Conservation (phyloP, 257 asterid genomes). For the Echium plantagineum region DNA sequence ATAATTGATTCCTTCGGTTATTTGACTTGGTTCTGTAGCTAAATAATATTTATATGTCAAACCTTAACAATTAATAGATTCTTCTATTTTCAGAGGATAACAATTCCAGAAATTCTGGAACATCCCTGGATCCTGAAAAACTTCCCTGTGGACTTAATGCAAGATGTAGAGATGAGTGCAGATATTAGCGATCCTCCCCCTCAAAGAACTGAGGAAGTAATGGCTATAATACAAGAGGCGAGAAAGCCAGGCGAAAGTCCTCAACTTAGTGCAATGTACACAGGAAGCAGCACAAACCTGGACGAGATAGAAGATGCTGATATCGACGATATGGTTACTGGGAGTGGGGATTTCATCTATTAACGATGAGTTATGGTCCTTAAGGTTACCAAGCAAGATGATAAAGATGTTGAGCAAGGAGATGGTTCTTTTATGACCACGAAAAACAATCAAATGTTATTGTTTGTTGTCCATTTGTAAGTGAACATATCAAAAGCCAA, state of each 20-base stretch:
- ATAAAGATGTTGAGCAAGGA: too few species aligned
- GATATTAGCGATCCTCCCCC: conserved; percentile 15
- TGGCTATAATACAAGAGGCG: conserved; percentile 61
- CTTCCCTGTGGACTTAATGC: conserved; percentile 36
- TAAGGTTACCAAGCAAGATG: too few species aligned
- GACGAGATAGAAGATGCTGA: conserved; percentile 64
- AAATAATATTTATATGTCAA: too few species aligned
- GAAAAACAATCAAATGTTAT: too few species aligned
- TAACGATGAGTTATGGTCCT: conserved; percentile 13
- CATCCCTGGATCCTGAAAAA: conserved; percentile 68
- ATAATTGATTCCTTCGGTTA: not conserved
- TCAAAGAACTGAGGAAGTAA: conserved; percentile 54
- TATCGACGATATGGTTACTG: conserved; percentile 40
- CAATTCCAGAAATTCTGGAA: conserved; percentile 58
- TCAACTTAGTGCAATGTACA: conserved; percentile 21
- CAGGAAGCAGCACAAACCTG: conserved; percentile 51
- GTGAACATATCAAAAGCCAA: too few species aligned
- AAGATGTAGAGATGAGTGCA: conserved; percentile 29
- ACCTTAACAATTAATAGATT: too few species aligned
- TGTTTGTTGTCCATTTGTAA: too few species aligned
- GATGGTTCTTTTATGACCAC: too few species aligned
- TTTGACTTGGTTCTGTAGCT: too few species aligned
- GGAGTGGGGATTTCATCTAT: conserved; percentile 75
- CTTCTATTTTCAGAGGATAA: conserved; percentile 47
- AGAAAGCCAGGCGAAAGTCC: conserved; percentile 22